A percentile compares a stretch with the other conserved stretches of the same genome.
Conservation (phyloP, 176 grass and related monocot species). For the Zizania latifolia region DNA sequence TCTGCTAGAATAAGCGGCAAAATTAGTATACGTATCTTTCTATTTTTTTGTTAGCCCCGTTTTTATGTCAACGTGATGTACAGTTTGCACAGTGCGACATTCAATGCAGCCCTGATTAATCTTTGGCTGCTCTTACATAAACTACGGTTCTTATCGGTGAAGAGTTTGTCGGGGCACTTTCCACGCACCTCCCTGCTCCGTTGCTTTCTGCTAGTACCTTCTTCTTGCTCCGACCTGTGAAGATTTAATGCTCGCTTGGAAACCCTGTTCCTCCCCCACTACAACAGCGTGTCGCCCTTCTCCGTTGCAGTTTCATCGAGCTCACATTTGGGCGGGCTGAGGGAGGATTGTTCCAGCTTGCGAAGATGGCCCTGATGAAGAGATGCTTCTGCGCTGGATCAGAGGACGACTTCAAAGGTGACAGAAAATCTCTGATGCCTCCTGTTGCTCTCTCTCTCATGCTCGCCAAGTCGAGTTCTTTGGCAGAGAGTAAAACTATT, state of each 20-base stretch:
- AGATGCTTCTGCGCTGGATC: slow-evolving; percentile 25
- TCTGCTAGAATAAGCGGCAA: background rate
- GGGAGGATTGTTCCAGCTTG: background rate
- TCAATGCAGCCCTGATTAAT: background rate
- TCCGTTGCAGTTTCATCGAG: too few relatives aligned
- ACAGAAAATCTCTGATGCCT: background rate
- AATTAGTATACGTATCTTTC: too few relatives aligned
- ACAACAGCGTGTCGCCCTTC: background rate
- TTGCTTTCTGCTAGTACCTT: background rate
- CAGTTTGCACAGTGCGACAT: too few relatives aligned
- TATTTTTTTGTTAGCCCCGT: too few relatives aligned
- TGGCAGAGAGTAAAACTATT: background rate
- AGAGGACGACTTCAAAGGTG: slow-evolving; percentile 19
- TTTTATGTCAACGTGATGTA: too few relatives aligned
- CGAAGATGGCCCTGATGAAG: slow-evolving; percentile 26
- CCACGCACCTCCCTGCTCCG: background rate
- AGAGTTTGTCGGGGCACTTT: slow-evolving; percentile 10
- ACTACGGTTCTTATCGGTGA: background rate
- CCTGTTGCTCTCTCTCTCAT: background rate
- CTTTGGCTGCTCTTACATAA: background rate
- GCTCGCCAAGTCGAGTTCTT: background rate
- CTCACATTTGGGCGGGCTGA: background rate
- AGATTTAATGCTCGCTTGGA: slow-evolving; percentile 7
- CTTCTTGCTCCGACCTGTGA: background rate
- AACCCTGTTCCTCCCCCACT: background rate